Evolutionary conservation across 768 basidiomycete genomes (phyloP), one percentile per base, ranked within the genome.

Genomic region (Phaeolepiota aurea): DNA sequence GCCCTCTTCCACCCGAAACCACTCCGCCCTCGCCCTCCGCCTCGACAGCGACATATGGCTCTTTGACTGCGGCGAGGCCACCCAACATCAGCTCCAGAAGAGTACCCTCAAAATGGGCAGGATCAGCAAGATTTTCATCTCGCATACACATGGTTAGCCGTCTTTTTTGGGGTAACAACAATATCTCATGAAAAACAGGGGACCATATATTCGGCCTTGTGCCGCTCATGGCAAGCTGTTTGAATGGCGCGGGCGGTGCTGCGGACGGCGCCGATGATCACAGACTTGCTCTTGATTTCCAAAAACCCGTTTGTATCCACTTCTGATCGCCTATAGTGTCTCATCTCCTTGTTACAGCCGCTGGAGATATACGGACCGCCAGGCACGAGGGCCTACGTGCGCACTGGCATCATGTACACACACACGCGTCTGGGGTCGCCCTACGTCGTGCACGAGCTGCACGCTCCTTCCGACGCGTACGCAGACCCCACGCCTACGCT

Each of bases 321-420:
- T 20, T 43, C 18, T 22, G 3, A 22, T 14, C 31, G 37, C 18
- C 15, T 32, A 20, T 7, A 37, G 20, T 7, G 38, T 14, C n/a
- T 33, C 20, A 33, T 38, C 9, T 33, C 16, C 34, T 45, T 28
- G 44, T 32, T 22, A 12, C 47, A 87, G 85, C 71, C 72, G 13
- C 47, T 91, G 2, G 85, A 92, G 56, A 87, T 93, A 38, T 93
- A 90, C 49, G 90, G 90, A 4, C 90, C 87, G 9, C 59, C 79
- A 4, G 89, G 90, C 14, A 87, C 86, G 1, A 79, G 90, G 16
- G 78, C 82, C 18, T 90, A 87, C 53, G 64, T 92, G 44, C 82
- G 89, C 32, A 71, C 63, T 35, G 74, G 77, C 20, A 69, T 92
- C 37, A 56, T 59, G 16, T 80, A 79, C 52, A 86, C 88, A 1